Percentiles rank a stretch among this genome's conserved stretches.
Evolutionary conservation across 495 filamentous ascomycete species (phyloP).

Genomic region (Xylaria flabelliformis): DNA sequence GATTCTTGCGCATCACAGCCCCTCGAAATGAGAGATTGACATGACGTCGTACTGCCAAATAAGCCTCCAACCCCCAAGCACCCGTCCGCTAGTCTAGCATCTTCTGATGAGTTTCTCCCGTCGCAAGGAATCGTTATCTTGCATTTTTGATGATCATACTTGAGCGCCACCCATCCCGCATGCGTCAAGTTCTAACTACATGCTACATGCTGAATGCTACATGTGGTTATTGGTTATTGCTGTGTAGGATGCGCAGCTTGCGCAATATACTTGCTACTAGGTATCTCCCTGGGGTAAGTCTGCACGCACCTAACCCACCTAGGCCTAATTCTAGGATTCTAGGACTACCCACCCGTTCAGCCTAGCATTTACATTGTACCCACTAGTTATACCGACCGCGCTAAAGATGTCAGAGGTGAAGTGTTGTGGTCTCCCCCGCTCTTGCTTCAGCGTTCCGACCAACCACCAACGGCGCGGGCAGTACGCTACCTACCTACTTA

Average conservation of each 20-base stretch:
- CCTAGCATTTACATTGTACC: not conserved
- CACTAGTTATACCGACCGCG: no score
- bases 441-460: slow-evolving; percentile 23
- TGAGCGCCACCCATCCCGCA: not conserved
- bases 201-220: no score
- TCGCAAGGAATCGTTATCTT: not conserved
- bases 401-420: not conserved
- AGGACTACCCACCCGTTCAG: not conserved
- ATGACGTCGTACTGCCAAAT: not conserved
- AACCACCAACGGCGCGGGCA: slow-evolving; percentile 8
- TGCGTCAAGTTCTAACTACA: not conserved
- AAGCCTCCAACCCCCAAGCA: not conserved
- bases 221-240: not conserved
- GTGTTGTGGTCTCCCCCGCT: slow-evolving; percentile 15
- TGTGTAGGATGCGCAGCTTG: not conserved
- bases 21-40: not conserved
- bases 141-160: not conserved
- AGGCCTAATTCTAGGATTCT: not conserved
- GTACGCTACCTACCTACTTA: not conserved
- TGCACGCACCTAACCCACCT: not conserved
- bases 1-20: no score
- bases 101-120: not conserved
- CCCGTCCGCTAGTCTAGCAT: not conserved
- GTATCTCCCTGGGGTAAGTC: not conserved
- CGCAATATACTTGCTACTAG: not conserved